A percentile compares a stretch with the other conserved stretches of the same genome.
phyloP scores from a whole-genome alignment of 495 filamentous ascomycete species.

The Terfezia claveryi region DNA sequence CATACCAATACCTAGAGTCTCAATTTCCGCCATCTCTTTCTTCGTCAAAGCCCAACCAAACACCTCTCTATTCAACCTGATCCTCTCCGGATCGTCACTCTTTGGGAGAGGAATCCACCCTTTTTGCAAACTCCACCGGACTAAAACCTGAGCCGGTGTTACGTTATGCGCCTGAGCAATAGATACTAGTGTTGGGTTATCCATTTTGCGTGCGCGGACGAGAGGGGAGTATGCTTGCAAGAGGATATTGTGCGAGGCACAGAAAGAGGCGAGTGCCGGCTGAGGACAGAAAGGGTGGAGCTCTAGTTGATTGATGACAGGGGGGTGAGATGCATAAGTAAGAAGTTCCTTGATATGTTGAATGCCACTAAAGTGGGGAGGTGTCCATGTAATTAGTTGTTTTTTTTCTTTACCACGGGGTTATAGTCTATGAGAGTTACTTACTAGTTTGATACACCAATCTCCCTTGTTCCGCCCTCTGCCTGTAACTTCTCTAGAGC shows the following conservation, averaged over 20 bases:
- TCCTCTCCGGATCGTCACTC: slow-evolving; percentile 41
- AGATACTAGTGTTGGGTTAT: slow-evolving; percentile 37
- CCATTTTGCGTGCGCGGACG: slow-evolving; percentile 40
- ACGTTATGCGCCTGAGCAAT: slow-evolving; percentile 49
- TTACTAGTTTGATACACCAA: slow-evolving; percentile 43
- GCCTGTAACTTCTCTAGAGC: slow-evolving; percentile 40
- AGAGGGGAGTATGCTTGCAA: slow-evolving; percentile 67
- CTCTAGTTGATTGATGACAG: slow-evolving; percentile 69
- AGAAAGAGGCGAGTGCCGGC: slow-evolving; percentile 57
- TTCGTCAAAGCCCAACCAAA: slow-evolving; percentile 25
- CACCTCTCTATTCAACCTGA: slow-evolving; percentile 39
- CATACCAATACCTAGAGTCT: slow-evolving; percentile 20
- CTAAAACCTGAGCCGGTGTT: slow-evolving; percentile 52
- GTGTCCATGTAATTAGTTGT: not conserved
- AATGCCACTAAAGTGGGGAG: slow-evolving; percentile 23
- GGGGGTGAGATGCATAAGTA: slow-evolving; percentile 44
- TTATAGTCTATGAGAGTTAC: not conserved
- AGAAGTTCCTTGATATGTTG: slow-evolving; percentile 54
- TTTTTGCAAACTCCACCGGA: slow-evolving; percentile 78
- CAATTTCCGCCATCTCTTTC: slow-evolving; percentile 25
- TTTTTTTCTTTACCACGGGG: not conserved
- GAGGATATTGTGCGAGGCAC: slow-evolving; percentile 40
- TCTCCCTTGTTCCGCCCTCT: slow-evolving; percentile 38
- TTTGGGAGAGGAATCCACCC: slow-evolving; percentile 56
- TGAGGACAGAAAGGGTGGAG: slow-evolving; percentile 75